Evolutionary conservation across 805 yeast genomes (phyloP).

Genomic region (Danielia oregonensis): DNA sequence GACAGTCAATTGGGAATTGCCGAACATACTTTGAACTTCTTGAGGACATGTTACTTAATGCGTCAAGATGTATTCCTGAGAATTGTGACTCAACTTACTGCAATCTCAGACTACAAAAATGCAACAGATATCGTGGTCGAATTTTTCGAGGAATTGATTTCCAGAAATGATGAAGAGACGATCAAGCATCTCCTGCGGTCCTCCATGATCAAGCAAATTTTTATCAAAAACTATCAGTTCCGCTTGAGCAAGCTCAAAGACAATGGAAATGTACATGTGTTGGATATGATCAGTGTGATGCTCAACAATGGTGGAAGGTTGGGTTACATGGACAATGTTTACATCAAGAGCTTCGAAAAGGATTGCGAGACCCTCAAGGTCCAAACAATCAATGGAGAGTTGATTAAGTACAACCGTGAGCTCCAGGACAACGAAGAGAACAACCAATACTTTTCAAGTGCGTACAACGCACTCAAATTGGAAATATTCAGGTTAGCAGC

Average conservation of each 20-base stretch:
- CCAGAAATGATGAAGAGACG: slow-evolving; percentile 38
- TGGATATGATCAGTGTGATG: slow-evolving; percentile 31
- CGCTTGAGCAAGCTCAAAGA: slow-evolving; percentile 18
- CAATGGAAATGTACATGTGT: slow-evolving; percentile 9
- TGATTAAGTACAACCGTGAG: slow-evolving; percentile 47
- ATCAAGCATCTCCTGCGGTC: slow-evolving; percentile 22
- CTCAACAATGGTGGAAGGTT: slow-evolving; percentile 35
- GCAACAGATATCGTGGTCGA: slow-evolving; percentile 16
- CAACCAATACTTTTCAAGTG: slow-evolving; percentile 42
- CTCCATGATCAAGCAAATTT: slow-evolving; percentile 26
- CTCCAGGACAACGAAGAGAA: slow-evolving; percentile 67
- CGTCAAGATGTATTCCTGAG: slow-evolving; percentile 22
- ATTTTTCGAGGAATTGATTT: slow-evolving; percentile 27
- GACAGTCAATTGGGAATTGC: slow-evolving; percentile 15
- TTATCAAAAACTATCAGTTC: slow-evolving; percentile 22
- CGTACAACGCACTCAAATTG: slow-evolving; percentile 45
- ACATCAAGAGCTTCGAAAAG: slow-evolving; percentile 32
- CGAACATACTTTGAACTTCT: slow-evolving; percentile 31
- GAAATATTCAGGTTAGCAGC: slow-evolving; percentile 36
- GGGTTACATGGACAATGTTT: slow-evolving; percentile 26
- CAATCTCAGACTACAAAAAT: slow-evolving; percentile 15
- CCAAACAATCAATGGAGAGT: slow-evolving; percentile 42
- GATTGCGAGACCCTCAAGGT: slow-evolving; percentile 33
- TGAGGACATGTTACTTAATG: slow-evolving; percentile 33
- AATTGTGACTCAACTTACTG: slow-evolving; percentile 14